Percentiles rank a stretch among this genome's conserved stretches.
Conservation (phyloP, 495 filamentous ascomycete genomes). For the Tuber calosporum region DNA sequence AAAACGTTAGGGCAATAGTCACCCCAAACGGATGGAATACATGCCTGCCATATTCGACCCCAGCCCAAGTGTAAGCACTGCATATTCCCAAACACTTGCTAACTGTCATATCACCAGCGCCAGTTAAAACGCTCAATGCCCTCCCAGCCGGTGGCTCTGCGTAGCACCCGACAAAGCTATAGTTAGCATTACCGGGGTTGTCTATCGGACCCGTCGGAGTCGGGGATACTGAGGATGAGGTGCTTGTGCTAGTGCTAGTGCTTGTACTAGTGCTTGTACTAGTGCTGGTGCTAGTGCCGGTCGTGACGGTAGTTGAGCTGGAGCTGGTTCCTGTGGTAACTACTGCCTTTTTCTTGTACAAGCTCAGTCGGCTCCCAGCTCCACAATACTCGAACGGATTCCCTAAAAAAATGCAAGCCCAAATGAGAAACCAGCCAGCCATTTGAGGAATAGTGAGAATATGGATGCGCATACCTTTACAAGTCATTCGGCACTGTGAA, state of each 20-base stretch:
- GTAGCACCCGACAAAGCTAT: conserved; percentile 38
- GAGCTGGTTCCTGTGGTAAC: neutral
- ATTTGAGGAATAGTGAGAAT: conserved; percentile 3
- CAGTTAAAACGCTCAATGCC: conserved; percentile 25
- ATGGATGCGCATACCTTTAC: conserved; percentile 1
- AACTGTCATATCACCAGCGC: conserved; percentile 6
- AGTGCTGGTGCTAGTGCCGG: neutral
- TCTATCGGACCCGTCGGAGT: conserved; percentile 6
- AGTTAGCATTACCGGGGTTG: conserved; percentile 23
- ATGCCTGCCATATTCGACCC: conserved; percentile 34
- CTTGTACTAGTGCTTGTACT: too few species aligned
- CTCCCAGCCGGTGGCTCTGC: conserved; percentile 34
- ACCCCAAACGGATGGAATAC: neutral
- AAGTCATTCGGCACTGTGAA: conserved; percentile 20
- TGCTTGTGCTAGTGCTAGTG: conserved; percentile 9
- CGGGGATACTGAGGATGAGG: neutral
- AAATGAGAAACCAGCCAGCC: neutral
- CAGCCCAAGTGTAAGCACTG: conserved; percentile 40
- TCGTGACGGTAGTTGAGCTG: conserved; percentile 6
- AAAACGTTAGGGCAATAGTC: neutral
- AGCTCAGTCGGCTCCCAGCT: conserved; percentile 19
- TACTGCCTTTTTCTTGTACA: conserved; percentile 22
- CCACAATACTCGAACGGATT: conserved; percentile 25
- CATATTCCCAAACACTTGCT: conserved; percentile 39
- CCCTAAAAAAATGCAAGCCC: neutral